Base-by-base conservation (phyloP, 768 basidiomycete species). In the Vararia minispora region DNA sequence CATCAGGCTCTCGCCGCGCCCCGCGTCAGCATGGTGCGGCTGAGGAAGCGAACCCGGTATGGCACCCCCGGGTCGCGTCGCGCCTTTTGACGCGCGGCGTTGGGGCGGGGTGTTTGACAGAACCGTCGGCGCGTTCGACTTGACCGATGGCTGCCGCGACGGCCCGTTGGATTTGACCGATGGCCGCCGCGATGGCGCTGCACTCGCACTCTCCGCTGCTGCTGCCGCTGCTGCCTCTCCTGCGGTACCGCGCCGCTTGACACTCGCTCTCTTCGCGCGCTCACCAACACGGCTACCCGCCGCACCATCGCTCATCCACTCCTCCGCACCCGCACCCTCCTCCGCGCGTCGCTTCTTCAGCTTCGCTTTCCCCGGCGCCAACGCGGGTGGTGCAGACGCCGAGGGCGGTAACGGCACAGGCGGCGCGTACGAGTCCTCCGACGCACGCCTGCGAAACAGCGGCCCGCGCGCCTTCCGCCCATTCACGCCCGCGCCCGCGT, bases 1-100 rank as follows among this genome's bases (percentile, higher is more conserved):
- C 77, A 83, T 76, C 52, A 82, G 56, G 29, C 69, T 78, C 23
- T 46, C 47, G 13, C 33, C 29, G n/a, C 29, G 35, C 4, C 14
- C 33, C 5, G 13, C 41, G n/a, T 33, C 21, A 21, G 14, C 20
- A 16, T 50, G 51, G 27, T 39, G 39, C n/a, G 35, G 21, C 8
- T 40, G 43, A 9, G 42, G 45, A 6, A 42, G 29, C 2, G 44
- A 9, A 23, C 31, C 36, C 5, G 42, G n/a, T n/a, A n/a, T n/a
- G n/a, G n/a, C n/a, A n/a, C n/a, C n/a, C n/a, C n/a, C n/a, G n/a
- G n/a, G n/a, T n/a, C n/a, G n/a, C n/a, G n/a, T n/a, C n/a, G n/a
- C n/a, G n/a, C n/a, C n/a, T n/a, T n/a, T n/a, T n/a, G n/a, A n/a
- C n/a, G n/a, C n/a, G n/a, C n/a, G n/a, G n/a, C n/a, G n/a, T n/a